phyloP scores from a whole-genome alignment of 257 asterid genomes.

The Parsonsia alboflavescens region DNA sequence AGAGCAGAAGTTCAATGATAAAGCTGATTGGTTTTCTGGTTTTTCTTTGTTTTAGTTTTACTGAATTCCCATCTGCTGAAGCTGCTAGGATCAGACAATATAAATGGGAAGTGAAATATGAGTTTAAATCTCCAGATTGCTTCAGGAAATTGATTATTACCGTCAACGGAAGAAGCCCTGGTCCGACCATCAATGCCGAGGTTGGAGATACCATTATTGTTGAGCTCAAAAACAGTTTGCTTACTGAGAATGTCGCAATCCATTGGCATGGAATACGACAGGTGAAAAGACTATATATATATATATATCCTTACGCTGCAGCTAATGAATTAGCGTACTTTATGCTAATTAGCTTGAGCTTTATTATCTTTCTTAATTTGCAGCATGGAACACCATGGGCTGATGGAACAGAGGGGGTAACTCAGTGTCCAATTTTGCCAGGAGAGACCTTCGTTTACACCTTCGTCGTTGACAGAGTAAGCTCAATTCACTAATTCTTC shows the following conservation, averaged over 20 bases:
- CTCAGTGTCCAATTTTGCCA: slow-evolving; percentile 82
- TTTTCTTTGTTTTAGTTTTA: slow-evolving; percentile 8
- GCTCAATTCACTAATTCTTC: slow-evolving; percentile 3
- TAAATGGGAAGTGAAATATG: slow-evolving; percentile 85
- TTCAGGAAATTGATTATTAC: slow-evolving; percentile 57
- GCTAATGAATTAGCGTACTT: too few species aligned
- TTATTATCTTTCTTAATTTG: not conserved
- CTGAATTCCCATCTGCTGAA: slow-evolving; percentile 21
- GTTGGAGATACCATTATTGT: slow-evolving; percentile 81
- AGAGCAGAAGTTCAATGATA: slow-evolving; percentile 1
- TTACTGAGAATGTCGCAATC: slow-evolving; percentile 74
- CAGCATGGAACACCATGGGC: slow-evolving; percentile 90
- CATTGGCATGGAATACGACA: slow-evolving; percentile 99
- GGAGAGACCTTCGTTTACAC: slow-evolving; percentile 76
- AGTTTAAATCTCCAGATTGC: slow-evolving; percentile 80
- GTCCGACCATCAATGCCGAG: slow-evolving; percentile 71
- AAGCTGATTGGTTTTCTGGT: slow-evolving; percentile 2
- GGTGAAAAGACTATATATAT: slow-evolving; percentile 26
- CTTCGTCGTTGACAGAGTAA: slow-evolving; percentile 78
- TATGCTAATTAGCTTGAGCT: not conserved
- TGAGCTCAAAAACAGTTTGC: slow-evolving; percentile 59
- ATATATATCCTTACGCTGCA: too few species aligned
- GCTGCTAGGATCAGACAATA: slow-evolving; percentile 53
- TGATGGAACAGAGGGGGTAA: slow-evolving; percentile 96
- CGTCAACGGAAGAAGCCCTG: slow-evolving; percentile 78